These are phyloP conservation scores for Carex arenaria DNA, from an alignment of 202 grass and related monocot genomes.

Conservation along the genomic window DNA sequence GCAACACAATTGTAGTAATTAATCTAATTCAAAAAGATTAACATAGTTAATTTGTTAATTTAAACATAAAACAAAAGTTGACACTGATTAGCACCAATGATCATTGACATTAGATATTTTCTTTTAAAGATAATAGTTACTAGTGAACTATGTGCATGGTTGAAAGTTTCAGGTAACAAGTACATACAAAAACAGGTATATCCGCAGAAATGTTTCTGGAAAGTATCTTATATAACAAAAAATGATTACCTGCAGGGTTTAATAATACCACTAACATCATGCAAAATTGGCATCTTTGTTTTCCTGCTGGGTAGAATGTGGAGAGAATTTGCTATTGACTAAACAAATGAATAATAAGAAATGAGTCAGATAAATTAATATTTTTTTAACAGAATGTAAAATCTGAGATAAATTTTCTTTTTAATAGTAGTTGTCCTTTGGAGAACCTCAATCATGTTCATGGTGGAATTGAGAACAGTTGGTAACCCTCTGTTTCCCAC, in stretches of 20 bases:
- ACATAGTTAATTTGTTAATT: not conserved
- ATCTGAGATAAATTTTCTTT: not conserved
- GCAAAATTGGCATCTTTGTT: constrained; percentile 27
- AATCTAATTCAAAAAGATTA: not conserved
- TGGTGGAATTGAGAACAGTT: constrained; percentile 27
- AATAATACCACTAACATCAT: constrained; percentile 41
- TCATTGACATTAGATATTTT: no score
- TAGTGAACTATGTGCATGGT: no score
- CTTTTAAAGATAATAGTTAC: no score
- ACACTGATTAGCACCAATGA: no score
- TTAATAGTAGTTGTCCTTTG: not conserved
- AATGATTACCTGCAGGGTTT: constrained; percentile 38
- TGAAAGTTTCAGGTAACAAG: not conserved
- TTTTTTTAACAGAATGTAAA: not conserved
- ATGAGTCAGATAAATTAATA: not conserved
- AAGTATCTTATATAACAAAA: not conserved
- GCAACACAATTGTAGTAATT: not conserved
- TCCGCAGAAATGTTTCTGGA: not conserved
- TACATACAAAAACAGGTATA: not conserved
- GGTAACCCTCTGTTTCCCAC: constrained; percentile 41
- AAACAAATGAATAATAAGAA: constrained; percentile 2
- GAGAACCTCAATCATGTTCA: constrained; percentile 35
- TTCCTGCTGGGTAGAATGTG: constrained; percentile 37
- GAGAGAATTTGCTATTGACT: constrained; percentile 26
- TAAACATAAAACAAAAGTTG: no score